A percentile compares a stretch with the other conserved stretches of the same genome.
These are phyloP conservation scores for Colletotrichum destructivum DNA, from an alignment of 2,329 filamentous ascomycete species.

Conservation along the genomic window DNA sequence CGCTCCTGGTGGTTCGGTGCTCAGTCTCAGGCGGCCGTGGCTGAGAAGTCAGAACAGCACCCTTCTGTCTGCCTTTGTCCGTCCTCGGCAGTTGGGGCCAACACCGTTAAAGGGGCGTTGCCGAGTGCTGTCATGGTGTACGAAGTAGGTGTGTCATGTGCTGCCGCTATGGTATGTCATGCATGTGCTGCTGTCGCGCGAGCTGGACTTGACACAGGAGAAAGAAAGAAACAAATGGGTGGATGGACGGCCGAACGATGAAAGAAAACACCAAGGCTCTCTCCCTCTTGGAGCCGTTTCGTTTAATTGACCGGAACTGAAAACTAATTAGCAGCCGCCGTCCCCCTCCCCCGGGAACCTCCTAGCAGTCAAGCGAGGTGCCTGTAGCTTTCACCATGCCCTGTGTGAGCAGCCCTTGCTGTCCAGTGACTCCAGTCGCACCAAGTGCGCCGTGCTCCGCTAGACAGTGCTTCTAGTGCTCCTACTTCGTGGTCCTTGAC, in stretches of 20 bases:
- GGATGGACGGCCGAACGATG: background rate
- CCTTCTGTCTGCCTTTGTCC: slow-evolving; percentile 27
- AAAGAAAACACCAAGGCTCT: background rate
- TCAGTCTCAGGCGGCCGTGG: background rate
- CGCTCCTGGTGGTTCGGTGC: slow-evolving; percentile 18
- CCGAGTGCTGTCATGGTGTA: too few species aligned
- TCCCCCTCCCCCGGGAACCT: slow-evolving; percentile 12
- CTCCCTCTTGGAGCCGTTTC: slow-evolving; percentile 14
- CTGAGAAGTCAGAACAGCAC: background rate
- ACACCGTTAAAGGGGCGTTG: slow-evolving; percentile 8
- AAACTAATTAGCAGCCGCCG: background rate
- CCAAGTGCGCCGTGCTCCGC: slow-evolving; percentile 33
- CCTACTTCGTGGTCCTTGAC: background rate
- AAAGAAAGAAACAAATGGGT: background rate
- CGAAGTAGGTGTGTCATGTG: too few species aligned
- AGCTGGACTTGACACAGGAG: slow-evolving; percentile 13
- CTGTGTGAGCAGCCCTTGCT: background rate
- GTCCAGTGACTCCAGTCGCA: slow-evolving; percentile 6
- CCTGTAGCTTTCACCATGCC: slow-evolving; percentile 14
- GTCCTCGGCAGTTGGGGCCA: slow-evolving; percentile 12
- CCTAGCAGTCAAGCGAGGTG: slow-evolving; percentile 14
- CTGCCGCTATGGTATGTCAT: too few species aligned
- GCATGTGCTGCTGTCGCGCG: background rate
- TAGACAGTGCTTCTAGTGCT: slow-evolving; percentile 32
- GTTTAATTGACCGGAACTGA: slow-evolving; percentile 13